Base-by-base conservation (phyloP, 108 stramenopile genomes). In the Cyclotella atomus region DNA sequence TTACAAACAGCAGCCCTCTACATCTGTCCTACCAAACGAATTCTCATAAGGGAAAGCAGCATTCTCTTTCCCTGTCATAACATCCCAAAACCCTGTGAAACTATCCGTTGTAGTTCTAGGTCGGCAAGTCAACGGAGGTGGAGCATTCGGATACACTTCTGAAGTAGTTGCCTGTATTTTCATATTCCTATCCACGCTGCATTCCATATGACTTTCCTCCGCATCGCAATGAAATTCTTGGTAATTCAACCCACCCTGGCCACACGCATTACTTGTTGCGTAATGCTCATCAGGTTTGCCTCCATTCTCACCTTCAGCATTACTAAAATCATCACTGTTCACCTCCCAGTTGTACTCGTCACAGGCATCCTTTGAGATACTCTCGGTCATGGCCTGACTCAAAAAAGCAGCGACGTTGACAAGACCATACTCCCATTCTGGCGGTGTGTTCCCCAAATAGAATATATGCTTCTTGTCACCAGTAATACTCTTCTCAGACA, bases 1-100 rank as follows among this genome's bases (percentile, higher is more conserved):
- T 64, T 27, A 64, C 62, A 56, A 84, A 47, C 83, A 84, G 55
- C 83, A 84, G 2, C 83, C 79, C 53, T 84, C 83, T 0, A 81
- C 70, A 60, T 84, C 79, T 27, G 75, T 81, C 41, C 83, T 50
- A 17, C 79, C 83, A 38, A 52, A 67, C 0, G 70, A 27, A 59
- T 81, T 84, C 33, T 64, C 57, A 49, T 67, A 66, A 12, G 83
- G 79, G 47, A 68, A 66, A 20, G 21, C 12, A 15, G n/a, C 35
- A 25, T 32, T 14, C 29, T 76, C 83, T 34, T 53, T 54, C 2
- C 78, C 78, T 5, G 21, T 49, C 44, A 32, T 30, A 2, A 43
- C 62, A 57, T 83, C 74, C 83, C 83, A 83, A 49, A 75, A 79
- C 4, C 83, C 83, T 0, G 73, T 83, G 55, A 38, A 73, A 16